Base-by-base conservation (phyloP, 2,329 filamentous ascomycete genomes). In the Fusarium begoniae region DNA sequence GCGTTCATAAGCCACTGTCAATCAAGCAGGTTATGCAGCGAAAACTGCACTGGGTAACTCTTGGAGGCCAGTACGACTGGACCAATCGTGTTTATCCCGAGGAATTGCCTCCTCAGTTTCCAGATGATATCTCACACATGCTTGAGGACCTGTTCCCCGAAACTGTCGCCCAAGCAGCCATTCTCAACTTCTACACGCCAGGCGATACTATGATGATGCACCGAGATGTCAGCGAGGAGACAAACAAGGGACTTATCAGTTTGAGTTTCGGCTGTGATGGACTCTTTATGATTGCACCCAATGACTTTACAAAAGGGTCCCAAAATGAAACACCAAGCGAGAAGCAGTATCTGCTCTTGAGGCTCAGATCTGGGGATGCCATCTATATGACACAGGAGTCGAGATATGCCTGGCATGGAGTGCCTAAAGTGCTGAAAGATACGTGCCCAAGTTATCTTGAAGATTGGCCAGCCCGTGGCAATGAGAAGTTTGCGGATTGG, bases 21-120 rank as follows among this genome's bases (percentile, higher is more conserved):
- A 85, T 93, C 60, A 85, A 89, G 55, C 91, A 92, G 78, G 90
- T 96, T 37, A 86, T 98, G 48, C 89, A 91, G 65, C 93, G 92
- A 72, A 95, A 94, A 70, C 88, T 98, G 30, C 94, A 96, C 75
- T 99, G 96, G 96, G 90, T 97, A 47, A 98, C 96, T 1, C 89
- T 99, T 6, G 96, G 96, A 56, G 96, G 95, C 1, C 96, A 98
- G 81, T 98, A 98, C 82, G 94, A 98, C 84, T 98, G 96, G 96
- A 97, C 95, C 0, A 89, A 90, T 64, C 95, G 97, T 75, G 84
- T 90, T 18, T 98, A 98, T 79, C 95, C 95, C 0, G 81, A 85
- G 15, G 86, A 88, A n/a, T 69, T 81, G 8, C 91, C 93, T 2
- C 94, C 94, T 0, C 78, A 84, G 1, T 98, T 98, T 76, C 95